phyloP scores from a whole-genome alignment of 805 yeast genomes.

The Yamadazyma sp. region DNA sequence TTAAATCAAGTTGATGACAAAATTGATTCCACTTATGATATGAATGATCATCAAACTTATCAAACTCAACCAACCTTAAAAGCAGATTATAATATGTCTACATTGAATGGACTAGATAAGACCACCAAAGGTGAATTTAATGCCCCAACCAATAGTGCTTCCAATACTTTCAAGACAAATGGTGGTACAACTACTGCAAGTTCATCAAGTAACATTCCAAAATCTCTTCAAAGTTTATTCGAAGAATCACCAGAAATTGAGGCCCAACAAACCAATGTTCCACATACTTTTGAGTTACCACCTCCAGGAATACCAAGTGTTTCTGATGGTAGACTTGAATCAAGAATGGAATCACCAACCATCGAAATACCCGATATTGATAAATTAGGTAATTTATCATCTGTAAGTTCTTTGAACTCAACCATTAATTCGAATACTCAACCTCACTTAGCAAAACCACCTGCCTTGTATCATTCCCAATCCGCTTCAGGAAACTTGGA shows the following conservation, averaged over 20 bases:
- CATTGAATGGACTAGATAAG: background rate
- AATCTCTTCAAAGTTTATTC: conserved; percentile 66
- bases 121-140: no score
- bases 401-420: conserved; percentile 3
- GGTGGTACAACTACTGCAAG: conserved; percentile 7
- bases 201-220: conserved; percentile 54
- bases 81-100: conserved; percentile 9
- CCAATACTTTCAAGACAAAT: background rate
- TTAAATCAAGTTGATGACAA: conserved; percentile 28
- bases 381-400: conserved; percentile 23
- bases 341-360: conserved; percentile 52
- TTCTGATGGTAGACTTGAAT: conserved; percentile 4
- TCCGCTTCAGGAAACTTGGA: conserved; percentile 41
- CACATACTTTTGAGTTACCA: conserved; percentile 13
- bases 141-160: no score
- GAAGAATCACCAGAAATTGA: conserved; percentile 41
- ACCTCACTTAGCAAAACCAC: conserved; percentile 38
- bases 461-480: conserved; percentile 41
- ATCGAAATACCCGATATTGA: conserved; percentile 73
- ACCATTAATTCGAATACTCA: conserved; percentile 9
- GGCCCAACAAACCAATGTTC: conserved; percentile 2
- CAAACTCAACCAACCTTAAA: conserved; percentile 27
- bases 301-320: conserved; percentile 8
- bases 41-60: conserved; percentile 18
- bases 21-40: conserved; percentile 14